These are phyloP conservation scores for Micractinium sp. DNA, from an alignment of 139 green algal genomes.

Conservation along the genomic window DNA sequence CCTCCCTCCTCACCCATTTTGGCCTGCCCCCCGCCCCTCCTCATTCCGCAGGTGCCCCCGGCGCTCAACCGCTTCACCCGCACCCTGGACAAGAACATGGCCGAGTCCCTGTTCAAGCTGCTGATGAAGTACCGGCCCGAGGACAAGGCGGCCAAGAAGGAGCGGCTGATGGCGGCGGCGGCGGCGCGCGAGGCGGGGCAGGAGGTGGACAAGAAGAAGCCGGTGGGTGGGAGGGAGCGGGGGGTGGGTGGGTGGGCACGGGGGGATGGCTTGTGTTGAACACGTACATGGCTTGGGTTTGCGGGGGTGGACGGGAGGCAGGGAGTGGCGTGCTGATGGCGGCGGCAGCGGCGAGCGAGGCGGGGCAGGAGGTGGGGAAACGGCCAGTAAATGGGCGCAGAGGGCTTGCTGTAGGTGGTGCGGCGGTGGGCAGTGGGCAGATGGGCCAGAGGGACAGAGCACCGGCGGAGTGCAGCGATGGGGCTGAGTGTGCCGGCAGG, in stretches of 20 bases:
- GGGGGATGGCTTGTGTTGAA: not conserved
- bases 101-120: slow-evolving; percentile 96
- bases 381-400: too few species aligned
- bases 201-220: slow-evolving; percentile 95
- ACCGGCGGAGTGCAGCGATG: too few species aligned
- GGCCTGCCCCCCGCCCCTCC: not conserved
- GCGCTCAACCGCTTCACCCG: slow-evolving; percentile 90
- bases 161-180: slow-evolving; percentile 88
- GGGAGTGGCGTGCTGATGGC: too few species aligned
- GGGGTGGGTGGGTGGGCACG: slow-evolving; percentile 44
- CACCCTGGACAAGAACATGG: slow-evolving; percentile 92
- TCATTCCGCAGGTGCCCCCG: slow-evolving; percentile 9
- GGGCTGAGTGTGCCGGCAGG: too few species aligned
- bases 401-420: too few species aligned
- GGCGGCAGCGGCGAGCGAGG: too few species aligned
- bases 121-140: slow-evolving; percentile 83
- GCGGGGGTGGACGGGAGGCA: too few species aligned
- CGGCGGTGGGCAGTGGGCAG: too few species aligned
- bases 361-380: too few species aligned
- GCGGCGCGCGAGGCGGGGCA: slow-evolving; percentile 47
- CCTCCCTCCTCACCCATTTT: not conserved
- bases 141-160: slow-evolving; percentile 96
- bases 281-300: too few species aligned
- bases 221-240: not conserved
- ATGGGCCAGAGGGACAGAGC: too few species aligned